Percentiles rank a stretch among this genome's conserved stretches.
phyloP scores from a whole-genome alignment of 1,139 yeast species.

The Candida mesenterica region DNA sequence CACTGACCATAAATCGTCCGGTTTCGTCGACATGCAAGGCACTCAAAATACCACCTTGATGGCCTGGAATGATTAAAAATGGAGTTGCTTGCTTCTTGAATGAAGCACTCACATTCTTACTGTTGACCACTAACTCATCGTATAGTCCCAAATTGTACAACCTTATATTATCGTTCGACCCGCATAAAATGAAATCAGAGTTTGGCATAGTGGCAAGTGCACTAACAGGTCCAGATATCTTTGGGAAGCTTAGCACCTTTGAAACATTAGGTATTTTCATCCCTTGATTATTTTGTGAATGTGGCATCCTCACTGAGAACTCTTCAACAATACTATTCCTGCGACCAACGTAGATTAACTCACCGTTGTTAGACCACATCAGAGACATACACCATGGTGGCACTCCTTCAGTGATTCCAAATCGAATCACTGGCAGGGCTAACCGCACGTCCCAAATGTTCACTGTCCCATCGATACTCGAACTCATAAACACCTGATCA shows the following conservation, averaged over 20 bases:
- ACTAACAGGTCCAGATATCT: slow-evolving; percentile 89
- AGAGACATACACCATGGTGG: slow-evolving; percentile 98
- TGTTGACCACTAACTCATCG: slow-evolving; percentile 31
- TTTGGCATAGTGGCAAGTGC: slow-evolving; percentile 81
- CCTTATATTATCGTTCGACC: slow-evolving; percentile 86
- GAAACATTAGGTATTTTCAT: slow-evolving; percentile 46
- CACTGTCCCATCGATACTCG: slow-evolving; percentile 81
- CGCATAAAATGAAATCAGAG: slow-evolving; percentile 75
- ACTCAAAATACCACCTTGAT: slow-evolving; percentile 56
- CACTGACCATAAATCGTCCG: slow-evolving; percentile 81
- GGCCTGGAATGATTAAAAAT: slow-evolving; percentile 62
- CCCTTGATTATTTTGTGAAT: slow-evolving; percentile 21
- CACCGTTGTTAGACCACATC: slow-evolving; percentile 86
- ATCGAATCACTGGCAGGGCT: slow-evolving; percentile 43
- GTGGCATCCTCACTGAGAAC: slow-evolving; percentile 67
- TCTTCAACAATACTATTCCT: slow-evolving; percentile 89
- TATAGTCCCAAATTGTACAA: slow-evolving; percentile 70
- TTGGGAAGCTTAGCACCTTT: slow-evolving; percentile 70
- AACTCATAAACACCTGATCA: slow-evolving; percentile 67
- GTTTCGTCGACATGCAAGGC: slow-evolving; percentile 78
- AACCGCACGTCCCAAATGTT: slow-evolving; percentile 81
- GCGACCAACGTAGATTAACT: slow-evolving; percentile 77
- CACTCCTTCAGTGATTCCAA: slow-evolving; percentile 60
- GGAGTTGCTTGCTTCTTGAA: slow-evolving; percentile 49
- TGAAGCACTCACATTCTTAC: slow-evolving; percentile 15